Evolutionary conservation across 495 filamentous ascomycete genomes (phyloP).

Genomic region (Xylaria cubensis): DNA sequence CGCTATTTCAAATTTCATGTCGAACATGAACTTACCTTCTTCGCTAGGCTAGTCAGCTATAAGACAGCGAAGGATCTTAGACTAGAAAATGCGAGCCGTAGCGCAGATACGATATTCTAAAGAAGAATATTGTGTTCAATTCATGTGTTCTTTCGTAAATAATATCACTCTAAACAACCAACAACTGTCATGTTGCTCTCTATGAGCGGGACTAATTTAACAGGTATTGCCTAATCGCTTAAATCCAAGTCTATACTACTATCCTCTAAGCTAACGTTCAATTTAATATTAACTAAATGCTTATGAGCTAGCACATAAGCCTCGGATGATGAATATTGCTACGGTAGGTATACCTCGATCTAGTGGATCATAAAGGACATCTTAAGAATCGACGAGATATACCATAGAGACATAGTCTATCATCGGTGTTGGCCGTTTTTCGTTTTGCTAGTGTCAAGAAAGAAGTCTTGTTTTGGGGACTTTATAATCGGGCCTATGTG

Average conservation of each 20-base stretch:
- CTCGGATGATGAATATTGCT: background rate
- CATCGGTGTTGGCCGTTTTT: background rate
- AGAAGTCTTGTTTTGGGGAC: background rate
- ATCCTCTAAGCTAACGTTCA: background rate
- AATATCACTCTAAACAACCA: background rate
- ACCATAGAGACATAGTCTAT: too few relatives aligned
- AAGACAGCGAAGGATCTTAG: background rate
- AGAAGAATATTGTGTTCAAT: background rate
- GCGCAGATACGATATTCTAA: background rate
- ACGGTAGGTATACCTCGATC: too few relatives aligned
- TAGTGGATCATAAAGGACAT: too few relatives aligned
- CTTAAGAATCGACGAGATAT: background rate
- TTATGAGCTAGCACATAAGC: background rate
- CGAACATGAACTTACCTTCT: background rate
- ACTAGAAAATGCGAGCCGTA: background rate
- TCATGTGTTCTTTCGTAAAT: background rate
- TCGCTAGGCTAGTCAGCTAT: background rate
- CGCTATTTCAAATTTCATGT: background rate
- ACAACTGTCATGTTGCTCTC: background rate
- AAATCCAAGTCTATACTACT: background rate
- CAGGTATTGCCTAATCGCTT: background rate
- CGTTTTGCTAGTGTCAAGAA: background rate
- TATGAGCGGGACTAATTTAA: background rate
- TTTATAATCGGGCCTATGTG: background rate
- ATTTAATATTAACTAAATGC: background rate